Base-by-base conservation (phyloP, 805 yeast genomes). In the Groenewaldozyma salmanticensis region DNA sequence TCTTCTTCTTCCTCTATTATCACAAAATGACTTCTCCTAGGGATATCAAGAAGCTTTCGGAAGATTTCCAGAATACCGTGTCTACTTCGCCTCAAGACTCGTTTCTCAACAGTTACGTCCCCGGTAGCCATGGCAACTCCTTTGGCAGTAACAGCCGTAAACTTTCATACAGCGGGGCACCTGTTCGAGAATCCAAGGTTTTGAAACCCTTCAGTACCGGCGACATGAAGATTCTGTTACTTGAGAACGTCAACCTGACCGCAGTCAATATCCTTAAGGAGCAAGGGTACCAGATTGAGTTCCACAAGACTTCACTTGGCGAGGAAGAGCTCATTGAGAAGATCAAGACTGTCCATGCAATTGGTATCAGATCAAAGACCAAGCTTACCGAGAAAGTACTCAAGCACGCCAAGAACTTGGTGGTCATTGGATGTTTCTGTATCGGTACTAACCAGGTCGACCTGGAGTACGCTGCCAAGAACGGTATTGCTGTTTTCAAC, bases 401-500 rank as follows among this genome's bases (percentile, higher is more conserved):
- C 54, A 70, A 75, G 49, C 84, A 83, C 54, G 98, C 98, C 43
- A 81, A 79, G 62, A 85, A 90, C 69, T 72, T 92, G 64, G 83
- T 83, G 21, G 88, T 77, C 24, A 71, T 92, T 64, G 98, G 98
- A 43, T 92, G 98, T 70, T 92, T 92, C 82, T 92, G 98, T 74
- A 92, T 92, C 53, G 98, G 98, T 58, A 92, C 97, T 47, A 92
- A 92, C 70, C 98, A 92, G 69, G 98, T 92, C 42, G 94, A 92
- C 62, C 72, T 88, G 49, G 84, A 83, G 52, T 83, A 61, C 55
- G 98, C 98, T 43, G 96, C 97, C 49, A 75, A 80, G 57, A 74
- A 75, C 38, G 98, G 98, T 68, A 75, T 90, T 62, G 88, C 96
- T 36, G 98, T 92, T 19, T 92, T 92, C 80, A 86, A 87, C 74